Base-by-base conservation (phyloP, 2,329 filamentous ascomycete species). In the Fusarium incarnatum region DNA sequence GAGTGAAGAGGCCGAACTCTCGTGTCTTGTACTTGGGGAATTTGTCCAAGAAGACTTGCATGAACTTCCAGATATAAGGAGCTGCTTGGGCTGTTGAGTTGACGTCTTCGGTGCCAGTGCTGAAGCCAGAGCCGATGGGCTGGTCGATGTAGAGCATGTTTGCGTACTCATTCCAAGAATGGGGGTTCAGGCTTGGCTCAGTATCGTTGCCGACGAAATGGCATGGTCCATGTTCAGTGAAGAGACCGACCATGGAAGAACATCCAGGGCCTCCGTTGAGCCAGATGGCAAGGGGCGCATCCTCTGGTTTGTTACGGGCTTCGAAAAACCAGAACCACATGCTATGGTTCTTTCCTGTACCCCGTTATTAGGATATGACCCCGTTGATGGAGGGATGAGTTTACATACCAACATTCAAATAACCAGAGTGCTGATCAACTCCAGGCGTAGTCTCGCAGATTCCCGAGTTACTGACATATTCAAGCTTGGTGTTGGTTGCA, bases 141-240 rank as follows among this genome's bases (percentile, higher is more conserved):
- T 92, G 87, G 71, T 93, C 90, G 70, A 93, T 87, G 78, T 91
- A 92, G 18, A 93, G 85, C 84, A 92, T 87, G 69, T 91, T 91
- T 67, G 85, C 86, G 25, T 86, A 83, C 70, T 88, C 87, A 64
- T 87, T 89, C 86, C 88, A 91, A 2, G 87, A 87, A 79, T 86
- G 88, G 1, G 87, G 86, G 69, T 91, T 91, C 8, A 81, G 68
- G 18, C 77, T 77, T 0, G 84, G 76, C 37, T 76, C 70, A 4
- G 75, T 69, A n/a, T 74, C 67, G 15, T 64, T 60, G 18, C 72
- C 57, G 53, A 74, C 74, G 77, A 98, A 89, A 70, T 90, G 92
- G 30, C 93, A 91, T 8, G 95, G 94, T 48, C 95, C 95, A 67
- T 98, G 91, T 74, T 90, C 89, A 25, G 83, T 81, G 72, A 92